Conservation (phyloP, 2,329 filamentous ascomycete species). For the Ascochyta rabiei region DNA sequence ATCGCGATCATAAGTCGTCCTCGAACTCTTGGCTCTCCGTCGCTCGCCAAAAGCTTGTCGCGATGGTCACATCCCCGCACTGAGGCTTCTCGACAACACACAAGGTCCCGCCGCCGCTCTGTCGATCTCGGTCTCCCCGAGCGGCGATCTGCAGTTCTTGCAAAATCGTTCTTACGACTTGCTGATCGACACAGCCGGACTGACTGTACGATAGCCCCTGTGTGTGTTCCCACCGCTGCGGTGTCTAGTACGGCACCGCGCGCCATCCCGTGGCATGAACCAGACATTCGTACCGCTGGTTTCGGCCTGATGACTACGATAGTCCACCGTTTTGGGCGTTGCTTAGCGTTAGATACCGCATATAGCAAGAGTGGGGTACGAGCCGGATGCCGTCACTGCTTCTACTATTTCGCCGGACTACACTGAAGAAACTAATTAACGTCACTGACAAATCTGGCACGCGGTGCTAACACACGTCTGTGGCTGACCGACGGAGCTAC, state of each 20-base stretch:
- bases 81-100: background rate
- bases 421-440: background rate
- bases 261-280: constrained; percentile 8
- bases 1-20: background rate
- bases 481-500: background rate
- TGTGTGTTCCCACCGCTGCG: background rate
- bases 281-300: background rate
- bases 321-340: constrained; percentile 12
- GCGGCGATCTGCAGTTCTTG: constrained; percentile 3
- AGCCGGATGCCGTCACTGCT: background rate
- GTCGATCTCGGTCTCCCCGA: constrained; percentile 14
- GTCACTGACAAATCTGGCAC: no score
- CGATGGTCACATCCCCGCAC: background rate
- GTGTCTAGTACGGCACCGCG: constrained; percentile 3
- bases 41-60: constrained; percentile 2
- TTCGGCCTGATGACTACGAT: constrained; percentile 5
- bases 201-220: background rate
- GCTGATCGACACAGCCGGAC: background rate
- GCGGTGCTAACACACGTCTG: constrained; percentile 2
- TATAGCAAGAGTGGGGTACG: background rate
- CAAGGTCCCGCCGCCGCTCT: background rate
- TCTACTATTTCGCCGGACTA: background rate
- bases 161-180: background rate
- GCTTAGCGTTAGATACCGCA: no score
- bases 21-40: background rate